phyloP scores from a whole-genome alignment of 2,329 filamentous ascomycete genomes.

The Aspergillus versicolor region DNA sequence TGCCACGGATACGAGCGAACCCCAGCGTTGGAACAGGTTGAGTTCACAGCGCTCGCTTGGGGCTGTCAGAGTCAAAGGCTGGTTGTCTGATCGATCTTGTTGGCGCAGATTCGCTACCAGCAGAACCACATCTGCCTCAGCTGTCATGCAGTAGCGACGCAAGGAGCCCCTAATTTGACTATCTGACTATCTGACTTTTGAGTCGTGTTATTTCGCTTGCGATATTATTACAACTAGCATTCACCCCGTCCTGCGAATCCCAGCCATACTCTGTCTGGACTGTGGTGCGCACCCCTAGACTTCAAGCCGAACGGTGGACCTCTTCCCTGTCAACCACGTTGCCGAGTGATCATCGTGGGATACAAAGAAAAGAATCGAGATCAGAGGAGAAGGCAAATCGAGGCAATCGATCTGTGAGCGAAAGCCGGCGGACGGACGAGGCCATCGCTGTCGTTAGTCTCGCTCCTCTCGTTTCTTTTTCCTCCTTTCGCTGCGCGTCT shows the following conservation, averaged over 20 bases:
- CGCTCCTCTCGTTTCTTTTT: constrained; percentile 13
- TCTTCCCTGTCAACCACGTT: constrained; percentile 28
- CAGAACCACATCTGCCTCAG: background rate
- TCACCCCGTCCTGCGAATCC: background rate
- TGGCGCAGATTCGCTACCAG: too few relatives aligned
- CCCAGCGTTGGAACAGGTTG: background rate
- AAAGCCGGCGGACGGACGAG: background rate
- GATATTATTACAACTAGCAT: background rate
- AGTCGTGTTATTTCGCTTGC: background rate
- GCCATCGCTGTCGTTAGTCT: background rate
- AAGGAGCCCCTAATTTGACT: background rate
- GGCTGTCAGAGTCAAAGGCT: background rate
- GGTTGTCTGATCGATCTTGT: background rate
- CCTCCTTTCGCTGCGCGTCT: constrained; percentile 2
- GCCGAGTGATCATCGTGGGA: constrained; percentile 19
- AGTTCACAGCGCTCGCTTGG: too few relatives aligned
- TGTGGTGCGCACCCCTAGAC: background rate
- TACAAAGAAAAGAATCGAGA: background rate
- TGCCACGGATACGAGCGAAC: background rate
- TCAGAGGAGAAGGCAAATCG: background rate
- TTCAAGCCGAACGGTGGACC: constrained; percentile 11
- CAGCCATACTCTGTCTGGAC: background rate
- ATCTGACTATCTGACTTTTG: background rate
- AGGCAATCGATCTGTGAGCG: background rate
- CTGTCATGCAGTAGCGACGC: background rate